Percentiles rank a stretch among this genome's conserved stretches.
These are phyloP conservation scores for Candida namnaoensis DNA, from an alignment of 805 yeast species.

Conservation along the genomic window DNA sequence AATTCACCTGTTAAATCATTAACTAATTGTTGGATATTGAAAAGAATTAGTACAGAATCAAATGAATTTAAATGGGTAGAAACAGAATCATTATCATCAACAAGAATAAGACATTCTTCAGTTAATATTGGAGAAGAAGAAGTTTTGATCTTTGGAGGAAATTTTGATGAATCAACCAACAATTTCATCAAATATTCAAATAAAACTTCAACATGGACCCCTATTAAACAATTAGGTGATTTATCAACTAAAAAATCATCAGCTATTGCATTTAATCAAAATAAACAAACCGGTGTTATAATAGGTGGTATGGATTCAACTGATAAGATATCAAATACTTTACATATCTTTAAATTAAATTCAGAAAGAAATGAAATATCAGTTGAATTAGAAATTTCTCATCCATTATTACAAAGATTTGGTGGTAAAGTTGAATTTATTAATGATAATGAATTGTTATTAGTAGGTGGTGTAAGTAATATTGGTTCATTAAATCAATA, in stretches of 20 bases:
- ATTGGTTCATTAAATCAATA: conserved; percentile 20
- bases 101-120: conserved; percentile 45
- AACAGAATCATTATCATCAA: conserved; percentile 27
- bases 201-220: too few species aligned
- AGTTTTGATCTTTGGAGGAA: conserved; percentile 47
- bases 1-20: conserved; percentile 43
- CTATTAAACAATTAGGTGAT: conserved; percentile 1
- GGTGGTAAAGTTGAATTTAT: conserved; percentile 34
- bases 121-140: conserved; percentile 18
- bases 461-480: conserved; percentile 54
- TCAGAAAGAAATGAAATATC: conserved; percentile 8
- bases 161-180: conserved; percentile 6
- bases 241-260: conserved; percentile 24
- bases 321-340: conserved; percentile 14
- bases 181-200: conserved; percentile 16
- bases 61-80: conserved; percentile 29
- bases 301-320: conserved; percentile 36
- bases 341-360: conserved; percentile 26
- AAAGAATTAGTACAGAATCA: neutral
- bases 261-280: conserved; percentile 23
- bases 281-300: conserved; percentile 25
- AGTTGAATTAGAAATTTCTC: conserved; percentile 10
- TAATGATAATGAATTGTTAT: conserved; percentile 24
- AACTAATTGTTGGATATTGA: conserved; percentile 33
- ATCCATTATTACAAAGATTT: conserved; percentile 33